Evolutionary conservation across 1,284 basidiomycete genomes (phyloP), one percentile per base, ranked within the genome.

Genomic region (Cutaneotrichosporon sp.): DNA sequence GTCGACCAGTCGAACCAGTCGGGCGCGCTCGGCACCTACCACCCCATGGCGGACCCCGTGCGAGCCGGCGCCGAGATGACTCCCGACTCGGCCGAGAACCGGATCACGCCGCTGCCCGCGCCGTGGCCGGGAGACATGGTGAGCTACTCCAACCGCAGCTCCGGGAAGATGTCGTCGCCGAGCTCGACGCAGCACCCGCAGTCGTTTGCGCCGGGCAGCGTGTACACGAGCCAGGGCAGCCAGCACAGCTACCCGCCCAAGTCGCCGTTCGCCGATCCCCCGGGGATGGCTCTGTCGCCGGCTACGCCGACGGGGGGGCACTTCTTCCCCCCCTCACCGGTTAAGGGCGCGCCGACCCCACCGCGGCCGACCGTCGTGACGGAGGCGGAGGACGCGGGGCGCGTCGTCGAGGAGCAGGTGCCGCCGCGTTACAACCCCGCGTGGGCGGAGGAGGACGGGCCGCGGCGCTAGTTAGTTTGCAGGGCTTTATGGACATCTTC

Each of bases 351-450:
- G 14, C 47, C 24, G 3, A 11, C 22, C 1, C 2, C 13, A 14
- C 22, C 10, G 20, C 34, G 24, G n/a, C 22, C 34, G 9, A 22
- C 33, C 4, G 10, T 53, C 5, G 58, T 59, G 14, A 59, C 58
- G 4, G 51, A 59, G 31, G 58, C 53, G 14, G 58, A 59, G 45
- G 58, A 59, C 22, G 58, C 51, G 2, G 58, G 58, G 7, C 51
- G 58, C 10, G 22, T 45, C 8, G 51, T 54, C 9, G 51, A 31
- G 22, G 58, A 59, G 34, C 46, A 46, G 11, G 34, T 59, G 2
- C 58, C 58, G n/a, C 58, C 58, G n/a, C 43, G 58, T 16, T 59
- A 59, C 34, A 54, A 59, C 52, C 58, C 58, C 3, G 58, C 58
- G 2, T 59, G 58, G 58, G 52, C 52, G 11, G 58, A 59, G 4